phyloP scores from a whole-genome alignment of 208 protist genomes.

The Phytomonas sp. region DNA sequence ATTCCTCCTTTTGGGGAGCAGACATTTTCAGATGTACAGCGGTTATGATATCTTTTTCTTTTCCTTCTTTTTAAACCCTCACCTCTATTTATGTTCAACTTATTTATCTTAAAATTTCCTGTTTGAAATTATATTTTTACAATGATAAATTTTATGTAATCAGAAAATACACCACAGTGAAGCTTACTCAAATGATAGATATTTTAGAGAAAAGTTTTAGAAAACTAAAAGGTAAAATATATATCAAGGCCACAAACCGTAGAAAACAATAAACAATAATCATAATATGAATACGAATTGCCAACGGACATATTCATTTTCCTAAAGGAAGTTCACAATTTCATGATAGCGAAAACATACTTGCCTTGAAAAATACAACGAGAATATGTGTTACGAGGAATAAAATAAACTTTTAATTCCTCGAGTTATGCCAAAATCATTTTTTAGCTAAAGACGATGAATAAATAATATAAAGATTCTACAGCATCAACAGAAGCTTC shows the following conservation, averaged over 20 bases:
- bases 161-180: conserved; percentile 3
- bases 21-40: neutral
- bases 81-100: neutral
- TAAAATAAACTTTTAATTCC: conserved; percentile 1
- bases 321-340: neutral
- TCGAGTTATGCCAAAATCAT: neutral
- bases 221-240: conserved; percentile 3
- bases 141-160: conserved; percentile 7
- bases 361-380: conserved; percentile 4
- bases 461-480: neutral
- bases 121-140: conserved; percentile 2
- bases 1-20: neutral
- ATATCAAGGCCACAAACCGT: conserved; percentile 1
- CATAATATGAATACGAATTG: neutral
- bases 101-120: conserved; percentile 1
- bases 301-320: neutral
- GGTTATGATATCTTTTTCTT: neutral
- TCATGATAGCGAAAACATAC: neutral
- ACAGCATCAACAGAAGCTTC: too few relatives aligned
- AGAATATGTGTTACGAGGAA: neutral
- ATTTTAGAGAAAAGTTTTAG: conserved; percentile 6
- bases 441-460: neutral
- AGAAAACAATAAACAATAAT: conserved; percentile 13
- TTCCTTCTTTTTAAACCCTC: neutral
- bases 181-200: conserved; percentile 1